Percentiles rank a stretch among this genome's conserved stretches.
Evolutionary conservation across 768 basidiomycete genomes (phyloP).

Genomic region (Agrocybe praecox): DNA sequence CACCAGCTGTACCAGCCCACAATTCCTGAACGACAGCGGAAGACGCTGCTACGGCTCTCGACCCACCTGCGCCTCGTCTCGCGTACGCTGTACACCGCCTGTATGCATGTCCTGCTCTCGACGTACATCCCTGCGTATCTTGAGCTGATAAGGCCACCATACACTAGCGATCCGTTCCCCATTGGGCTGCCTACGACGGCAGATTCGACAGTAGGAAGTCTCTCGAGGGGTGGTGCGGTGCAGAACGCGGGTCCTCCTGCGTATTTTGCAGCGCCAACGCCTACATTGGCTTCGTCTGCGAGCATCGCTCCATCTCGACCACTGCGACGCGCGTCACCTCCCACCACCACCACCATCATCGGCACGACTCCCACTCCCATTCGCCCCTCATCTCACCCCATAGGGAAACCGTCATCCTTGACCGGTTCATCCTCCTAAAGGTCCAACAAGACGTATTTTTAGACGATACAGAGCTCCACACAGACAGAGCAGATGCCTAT

Average conservation of each 20-base stretch:
- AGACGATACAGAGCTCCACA: too few relatives aligned
- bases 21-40: slow-evolving; percentile 66
- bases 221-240: too few relatives aligned
- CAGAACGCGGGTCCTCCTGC: not conserved
- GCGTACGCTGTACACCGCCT: slow-evolving; percentile 68
- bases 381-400: slow-evolving; percentile 50
- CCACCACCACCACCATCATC: too few relatives aligned
- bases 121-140: slow-evolving; percentile 71
- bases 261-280: slow-evolving; percentile 12
- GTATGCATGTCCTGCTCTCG: slow-evolving; percentile 81
- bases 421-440: slow-evolving; percentile 80
- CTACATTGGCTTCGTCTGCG: slow-evolving; percentile 13
- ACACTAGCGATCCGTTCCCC: slow-evolving; percentile 82
- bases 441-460: too few relatives aligned
- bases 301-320: too few relatives aligned
- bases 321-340: slow-evolving; percentile 18
- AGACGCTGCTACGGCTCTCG: slow-evolving; percentile 73
- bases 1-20: slow-evolving; percentile 28
- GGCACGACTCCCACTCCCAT: slow-evolving; percentile 31
- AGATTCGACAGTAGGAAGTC: not conserved
- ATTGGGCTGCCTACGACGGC: slow-evolving; percentile 21
- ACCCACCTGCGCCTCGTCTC: slow-evolving; percentile 66
- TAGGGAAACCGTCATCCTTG: slow-evolving; percentile 75
- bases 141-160: slow-evolving; percentile 63
- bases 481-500: too few relatives aligned